Evolutionary conservation across 768 basidiomycete genomes (phyloP), one percentile per base, ranked within the genome.

Genomic region (Megacollybia marginata): DNA sequence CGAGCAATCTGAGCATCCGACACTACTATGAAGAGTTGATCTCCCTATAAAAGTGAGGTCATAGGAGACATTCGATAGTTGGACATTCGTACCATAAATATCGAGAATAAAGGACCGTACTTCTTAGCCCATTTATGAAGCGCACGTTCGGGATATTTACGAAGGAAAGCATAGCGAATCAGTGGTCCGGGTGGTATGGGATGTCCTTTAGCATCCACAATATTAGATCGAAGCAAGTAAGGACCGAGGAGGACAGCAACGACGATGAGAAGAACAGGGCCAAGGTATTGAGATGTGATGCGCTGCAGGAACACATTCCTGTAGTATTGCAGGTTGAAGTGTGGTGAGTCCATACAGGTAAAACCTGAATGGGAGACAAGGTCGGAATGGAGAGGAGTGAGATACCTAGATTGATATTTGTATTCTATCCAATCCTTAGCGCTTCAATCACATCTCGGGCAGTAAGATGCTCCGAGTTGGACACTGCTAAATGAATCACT

Each of bases 1-100:
- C 55, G 52, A 5, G 57, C 62, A 19, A 60, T 55, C 9, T 38
- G 42, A 28, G 62, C 54, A 47, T 62, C 57, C 31, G 57, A 59
- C 12, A 63, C 49, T 16, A 63, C 56, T 44, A 63, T 57, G 28
- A 62, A 51, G 33, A 63, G 59, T 47, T 61, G 60, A 44, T 54
- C 48, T 13, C 62, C 62, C 23, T 28, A 28, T 6, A 28, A n/a
- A 28, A 28, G 23, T 6, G 6, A 6, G 23, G 23, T 28, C 23
- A 28, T 28, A 6, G 23, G 23, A 6, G 23, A 28, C 6, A 28
- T 28, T 28, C 23, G 23, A 28, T 28, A 28, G 23, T 28, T 28
- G 23, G 23, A 28, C 6, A 28, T 28, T 28, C 6, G 6, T 28
- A 28, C 23, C 57, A 63, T 55, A 53, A 54, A 59, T n/a, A 63